phyloP scores from a whole-genome alignment of 208 protist species.

The Leishmania turanica region DNA sequence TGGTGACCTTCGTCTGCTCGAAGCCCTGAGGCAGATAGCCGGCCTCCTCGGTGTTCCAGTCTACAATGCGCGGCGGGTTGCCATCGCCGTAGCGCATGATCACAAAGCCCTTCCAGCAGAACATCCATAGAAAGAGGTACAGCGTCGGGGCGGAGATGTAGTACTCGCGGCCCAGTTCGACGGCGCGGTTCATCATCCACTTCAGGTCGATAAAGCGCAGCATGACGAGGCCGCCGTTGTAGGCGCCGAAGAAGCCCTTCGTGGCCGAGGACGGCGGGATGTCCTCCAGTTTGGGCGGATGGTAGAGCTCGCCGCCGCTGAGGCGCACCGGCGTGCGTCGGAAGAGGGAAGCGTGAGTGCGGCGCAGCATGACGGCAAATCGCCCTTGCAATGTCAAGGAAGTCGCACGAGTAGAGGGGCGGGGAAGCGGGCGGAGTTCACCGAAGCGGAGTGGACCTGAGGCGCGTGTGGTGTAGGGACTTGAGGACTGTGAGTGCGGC shows the following conservation, averaged over 20 bases:
- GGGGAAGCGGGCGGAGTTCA: not conserved
- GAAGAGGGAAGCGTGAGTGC: slow-evolving; percentile 65
- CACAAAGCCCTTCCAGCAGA: slow-evolving; percentile 82
- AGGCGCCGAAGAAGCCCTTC: slow-evolving; percentile 79
- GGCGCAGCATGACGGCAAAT: slow-evolving; percentile 77
- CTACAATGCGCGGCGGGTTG: slow-evolving; percentile 80
- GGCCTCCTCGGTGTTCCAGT: slow-evolving; percentile 90
- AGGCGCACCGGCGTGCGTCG: slow-evolving; percentile 70
- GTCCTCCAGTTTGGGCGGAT: slow-evolving; percentile 80
- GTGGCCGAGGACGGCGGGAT: slow-evolving; percentile 60
- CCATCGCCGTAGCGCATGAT: slow-evolving; percentile 83
- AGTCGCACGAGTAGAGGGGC: not conserved
- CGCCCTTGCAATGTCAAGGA: not conserved
- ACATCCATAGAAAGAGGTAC: slow-evolving; percentile 83
- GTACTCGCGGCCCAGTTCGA: slow-evolving; percentile 84
- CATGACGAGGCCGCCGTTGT: slow-evolving; percentile 65
- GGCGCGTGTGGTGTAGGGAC: not conserved
- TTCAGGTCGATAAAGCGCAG: slow-evolving; percentile 87
- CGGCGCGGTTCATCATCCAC: slow-evolving; percentile 92
- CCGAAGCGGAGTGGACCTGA: not conserved
- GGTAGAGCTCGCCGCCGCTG: slow-evolving; percentile 85
- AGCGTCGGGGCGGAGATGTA: slow-evolving; percentile 86
- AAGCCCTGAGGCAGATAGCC: slow-evolving; percentile 81
- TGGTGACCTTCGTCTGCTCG: slow-evolving; percentile 66
- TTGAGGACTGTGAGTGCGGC: not conserved